Evolutionary conservation across 805 yeast species (phyloP), one percentile per base, ranked within the genome.

Genomic region (Lachancea meyersii): DNA sequence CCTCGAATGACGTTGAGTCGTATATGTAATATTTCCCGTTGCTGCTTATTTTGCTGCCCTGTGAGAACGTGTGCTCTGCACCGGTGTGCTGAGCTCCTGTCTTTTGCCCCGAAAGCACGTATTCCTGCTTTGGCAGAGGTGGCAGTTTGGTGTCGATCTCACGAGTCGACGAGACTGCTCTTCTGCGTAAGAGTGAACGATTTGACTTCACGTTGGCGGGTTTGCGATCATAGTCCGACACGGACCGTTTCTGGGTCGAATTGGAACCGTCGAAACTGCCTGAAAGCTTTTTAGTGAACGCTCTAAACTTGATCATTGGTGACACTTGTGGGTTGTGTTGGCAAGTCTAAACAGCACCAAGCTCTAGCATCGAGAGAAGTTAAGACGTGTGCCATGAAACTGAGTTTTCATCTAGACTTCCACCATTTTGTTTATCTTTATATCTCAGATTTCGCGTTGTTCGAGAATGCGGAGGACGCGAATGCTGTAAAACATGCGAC

Each of bases 11-110:
- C 14, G 54, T 56, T 36, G 53, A 53, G 45, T 65, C 64, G 39
- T 64, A 65, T 43, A 64, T 57, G 48, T 61, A 64, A 46, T 58
- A 57, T 35, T 53, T 51, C 35, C 61, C 64, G 10, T 53, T 50
- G 35, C 61, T 64, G 13, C 32, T 30, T 4, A 30, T 30, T 13
- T 30, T 17, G 58, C 48, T 32, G 51, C 51, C 40, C 57, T 49
- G 32, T 63, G 48, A 43, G 53, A 54, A 10, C 58, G 35, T 7
- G 58, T 46, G 37, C 55, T 30, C 18, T 30, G 32, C 8, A 14
- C 11, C 54, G 19, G 11, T 23, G 10, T 58, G 46, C 35, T 58
- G 50, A 4, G 40, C 31, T 7, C 18, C 37, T 16, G 43, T 23
- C 7, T n/a, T 33, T 26, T 26, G 28, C 9, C 13, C 32, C 10